Evolutionary conservation across 2,329 filamentous ascomycete species (phyloP).

Genomic region (Aspergillus jensenii): DNA sequence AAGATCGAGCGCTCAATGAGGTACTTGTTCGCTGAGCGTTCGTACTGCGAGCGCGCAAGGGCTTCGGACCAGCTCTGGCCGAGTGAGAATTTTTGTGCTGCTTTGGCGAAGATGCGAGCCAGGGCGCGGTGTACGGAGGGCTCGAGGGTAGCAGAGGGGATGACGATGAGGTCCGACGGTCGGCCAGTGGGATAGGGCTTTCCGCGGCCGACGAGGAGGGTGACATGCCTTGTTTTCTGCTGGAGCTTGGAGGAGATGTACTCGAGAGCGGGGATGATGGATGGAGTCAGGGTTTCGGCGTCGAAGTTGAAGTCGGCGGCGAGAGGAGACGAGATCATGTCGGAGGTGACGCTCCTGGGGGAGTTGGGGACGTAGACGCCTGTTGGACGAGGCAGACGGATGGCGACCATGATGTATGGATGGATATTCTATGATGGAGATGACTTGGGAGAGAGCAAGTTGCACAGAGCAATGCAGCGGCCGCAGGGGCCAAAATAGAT

Average conservation of each 20-base stretch:
- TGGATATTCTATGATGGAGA: not conserved
- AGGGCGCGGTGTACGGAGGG: slow-evolving; percentile 30
- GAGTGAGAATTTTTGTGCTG: slow-evolving; percentile 38
- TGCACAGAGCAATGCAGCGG: not conserved
- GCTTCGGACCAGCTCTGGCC: slow-evolving; percentile 41
- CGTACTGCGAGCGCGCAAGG: slow-evolving; percentile 34
- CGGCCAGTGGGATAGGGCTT: slow-evolving; percentile 41
- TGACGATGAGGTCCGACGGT: slow-evolving; percentile 38
- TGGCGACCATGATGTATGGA: slow-evolving; percentile 31
- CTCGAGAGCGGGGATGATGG: slow-evolving; percentile 40
- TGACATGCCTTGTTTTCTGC: slow-evolving; percentile 40
- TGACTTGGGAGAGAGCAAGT: not conserved
- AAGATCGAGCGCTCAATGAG: slow-evolving; percentile 44
- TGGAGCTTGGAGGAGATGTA: slow-evolving; percentile 44
- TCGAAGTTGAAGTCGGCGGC: slow-evolving; percentile 39
- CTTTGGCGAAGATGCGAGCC: slow-evolving; percentile 36
- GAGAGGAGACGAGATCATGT: slow-evolving; percentile 44
- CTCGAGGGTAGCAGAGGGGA: slow-evolving; percentile 37
- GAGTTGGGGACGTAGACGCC: slow-evolving; percentile 37
- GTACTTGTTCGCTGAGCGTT: slow-evolving; percentile 39
- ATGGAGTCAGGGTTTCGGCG: slow-evolving; percentile 36
- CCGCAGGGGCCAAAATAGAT: not conserved
- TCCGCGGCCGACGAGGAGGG: slow-evolving; percentile 40
- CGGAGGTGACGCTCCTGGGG: slow-evolving; percentile 36
- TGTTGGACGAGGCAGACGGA: slow-evolving; percentile 35